Evolutionary conservation across 805 yeast species (phyloP).

Genomic region (Clavispora vitiphila): DNA sequence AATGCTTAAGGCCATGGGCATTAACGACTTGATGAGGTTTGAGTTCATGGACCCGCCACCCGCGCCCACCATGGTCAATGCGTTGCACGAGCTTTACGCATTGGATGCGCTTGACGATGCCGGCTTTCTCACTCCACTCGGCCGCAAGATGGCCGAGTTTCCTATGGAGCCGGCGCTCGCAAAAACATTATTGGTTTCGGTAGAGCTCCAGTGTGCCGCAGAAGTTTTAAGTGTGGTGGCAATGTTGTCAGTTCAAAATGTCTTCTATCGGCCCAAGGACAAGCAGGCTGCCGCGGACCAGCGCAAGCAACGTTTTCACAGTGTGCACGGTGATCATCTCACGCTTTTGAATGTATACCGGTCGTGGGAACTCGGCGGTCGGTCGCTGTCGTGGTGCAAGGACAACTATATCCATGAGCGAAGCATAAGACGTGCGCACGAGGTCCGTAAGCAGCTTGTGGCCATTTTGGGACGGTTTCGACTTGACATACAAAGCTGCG

Average conservation of each 20-base stretch:
- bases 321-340: conserved; percentile 77
- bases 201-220: conserved; percentile 65
- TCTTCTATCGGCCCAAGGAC: conserved; percentile 78
- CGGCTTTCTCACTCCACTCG: conserved; percentile 70
- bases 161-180: conserved; percentile 93
- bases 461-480: conserved; percentile 48
- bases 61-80: conserved; percentile 62
- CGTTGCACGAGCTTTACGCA: conserved; percentile 78
- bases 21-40: conserved; percentile 70
- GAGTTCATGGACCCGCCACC: conserved; percentile 94
- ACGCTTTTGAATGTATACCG: conserved; percentile 76
- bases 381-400: conserved; percentile 68
- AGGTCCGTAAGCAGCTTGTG: conserved; percentile 69
- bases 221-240: conserved; percentile 81
- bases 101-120: conserved; percentile 78
- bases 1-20: conserved; percentile 88
- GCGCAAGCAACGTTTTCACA: conserved; percentile 67
- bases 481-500: conserved; percentile 45
- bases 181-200: conserved; percentile 69
- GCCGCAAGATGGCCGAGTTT: conserved; percentile 83
- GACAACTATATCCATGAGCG: conserved; percentile 79
- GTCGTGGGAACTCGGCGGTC: conserved; percentile 60
- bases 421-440: conserved; percentile 70
- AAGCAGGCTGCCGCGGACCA: conserved; percentile 72
- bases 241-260: conserved; percentile 83